Evolutionary conservation across 73 alveolate genomes (phyloP).

Genomic region (Paramecium sonneborni): DNA sequence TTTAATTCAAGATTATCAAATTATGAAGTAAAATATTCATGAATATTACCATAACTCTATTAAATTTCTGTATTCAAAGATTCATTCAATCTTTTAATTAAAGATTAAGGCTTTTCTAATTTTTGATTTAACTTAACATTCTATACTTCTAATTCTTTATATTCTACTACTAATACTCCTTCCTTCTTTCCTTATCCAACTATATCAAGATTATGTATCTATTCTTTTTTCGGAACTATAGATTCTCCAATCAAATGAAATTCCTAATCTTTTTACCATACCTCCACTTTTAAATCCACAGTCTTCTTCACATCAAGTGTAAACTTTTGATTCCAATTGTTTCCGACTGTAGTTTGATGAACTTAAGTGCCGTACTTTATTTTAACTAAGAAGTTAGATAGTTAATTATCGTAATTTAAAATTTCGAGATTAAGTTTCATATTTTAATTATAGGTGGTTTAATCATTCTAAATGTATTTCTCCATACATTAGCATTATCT

Average conservation of each 20-base stretch:
- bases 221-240: conserved; percentile 1
- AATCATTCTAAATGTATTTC: not conserved
- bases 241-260: conserved; percentile 36
- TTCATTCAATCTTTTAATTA: conserved; percentile 28
- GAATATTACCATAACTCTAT: not conserved
- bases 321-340: conserved; percentile 29
- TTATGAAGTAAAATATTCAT: not conserved
- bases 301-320: not conserved
- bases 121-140: not conserved
- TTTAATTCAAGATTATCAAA: not conserved
- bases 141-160: not conserved
- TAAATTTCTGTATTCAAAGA: not conserved
- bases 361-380: conserved; percentile 47
- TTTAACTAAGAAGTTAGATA: conserved; percentile 24
- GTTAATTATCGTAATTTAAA: not conserved
- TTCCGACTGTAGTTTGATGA: not conserved
- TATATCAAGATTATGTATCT: not conserved
- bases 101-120: not conserved
- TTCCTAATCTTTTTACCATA: conserved; percentile 18
- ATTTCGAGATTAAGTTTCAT: conserved; percentile 46
- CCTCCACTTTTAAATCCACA: conserved; percentile 18
- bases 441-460: conserved; percentile 54
- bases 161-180: conserved; percentile 13
- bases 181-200: conserved; percentile 38
- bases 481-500: conserved; percentile 53